Percentiles rank a stretch among this genome's conserved stretches.
These are phyloP conservation scores for Narthecium ossifragum DNA, from an alignment of 106 monocot species.

Conservation along the genomic window DNA sequence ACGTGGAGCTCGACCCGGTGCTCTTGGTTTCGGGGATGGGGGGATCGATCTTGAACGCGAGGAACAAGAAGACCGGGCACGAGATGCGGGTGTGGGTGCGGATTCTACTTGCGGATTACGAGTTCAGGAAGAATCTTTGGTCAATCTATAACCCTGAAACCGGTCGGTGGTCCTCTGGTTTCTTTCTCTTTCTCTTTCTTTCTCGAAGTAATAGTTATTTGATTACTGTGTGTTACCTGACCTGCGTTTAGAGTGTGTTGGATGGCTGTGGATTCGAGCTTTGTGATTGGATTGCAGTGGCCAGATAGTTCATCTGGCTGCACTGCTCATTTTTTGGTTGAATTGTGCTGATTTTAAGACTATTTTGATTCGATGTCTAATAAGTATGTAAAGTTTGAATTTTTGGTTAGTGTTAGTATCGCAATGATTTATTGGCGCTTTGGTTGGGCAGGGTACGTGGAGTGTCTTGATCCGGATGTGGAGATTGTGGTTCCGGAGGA, in stretches of 20 bases:
- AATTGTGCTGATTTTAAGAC: neutral
- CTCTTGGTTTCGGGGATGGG: conserved; percentile 82
- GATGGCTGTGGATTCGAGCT: neutral
- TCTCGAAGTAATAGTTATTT: too few species aligned
- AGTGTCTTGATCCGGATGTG: conserved; percentile 47
- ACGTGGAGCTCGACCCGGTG: conserved; percentile 49
- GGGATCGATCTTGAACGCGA: conserved; percentile 72
- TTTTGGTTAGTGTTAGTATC: neutral
- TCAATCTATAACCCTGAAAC: conserved; percentile 63
- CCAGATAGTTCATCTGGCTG: too few species aligned
- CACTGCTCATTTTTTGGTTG: neutral
- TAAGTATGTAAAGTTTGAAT: too few species aligned
- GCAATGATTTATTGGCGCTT: neutral
- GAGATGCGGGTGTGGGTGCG: conserved; percentile 72
- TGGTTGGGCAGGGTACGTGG: conserved; percentile 50
- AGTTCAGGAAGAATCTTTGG: conserved; percentile 78
- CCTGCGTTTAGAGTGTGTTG: too few species aligned
- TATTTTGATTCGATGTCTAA: neutral
- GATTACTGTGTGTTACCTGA: too few species aligned
- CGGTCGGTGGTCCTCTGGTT: conserved; percentile 19
- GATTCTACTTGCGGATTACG: conserved; percentile 58
- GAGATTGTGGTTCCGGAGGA: conserved; percentile 83
- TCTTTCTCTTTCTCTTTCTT: neutral
- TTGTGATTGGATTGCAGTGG: neutral
- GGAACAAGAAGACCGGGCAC: conserved; percentile 36